Base-by-base conservation (phyloP, 2,329 filamentous ascomycete species). In the Ilyonectria destructans region DNA sequence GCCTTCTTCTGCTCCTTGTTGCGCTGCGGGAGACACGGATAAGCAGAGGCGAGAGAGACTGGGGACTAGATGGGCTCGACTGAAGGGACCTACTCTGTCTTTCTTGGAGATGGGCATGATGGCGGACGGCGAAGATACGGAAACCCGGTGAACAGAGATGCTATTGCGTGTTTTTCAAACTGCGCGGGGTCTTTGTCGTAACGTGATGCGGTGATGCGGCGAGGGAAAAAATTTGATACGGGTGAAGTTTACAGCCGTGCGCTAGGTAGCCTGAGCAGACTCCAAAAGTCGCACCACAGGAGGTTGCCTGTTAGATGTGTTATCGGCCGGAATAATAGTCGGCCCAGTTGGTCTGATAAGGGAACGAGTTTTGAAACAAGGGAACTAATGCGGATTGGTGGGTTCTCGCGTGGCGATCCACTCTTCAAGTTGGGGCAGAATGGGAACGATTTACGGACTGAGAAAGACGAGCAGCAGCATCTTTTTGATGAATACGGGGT, bases 1-100 rank as follows among this genome's bases (percentile, higher is more conserved):
- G 84, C 87, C 70, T 84, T 86, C 75, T 88, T 86, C 80, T 89
- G 87, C 79, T 89, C 87, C 76, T 85, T 85, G 72, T 83, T 80
- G 72, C 86, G 81, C 83, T 88, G 45, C 4, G 51, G 51, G 49
- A 37, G 19, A 21, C 60, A 23, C 56, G 49, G 35, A 49, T 59
- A 57, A 58, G 46, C 31, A 46, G 23, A 13, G 55, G 19, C 17
- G 23, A 35, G 48, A 26, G 48, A 54, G 2, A 12, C 4, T 35
- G 54, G 23, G 31, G 54, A 40, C 31, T 21, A 51, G 40, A 43
- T 31, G 15, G 51, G 26, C 17, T n/a, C 15, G 59, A 37, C 15
- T n/a, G 33, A 43, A 45, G 19, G 17, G 26, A 59, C 57, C 43
- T 51, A 60, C 58, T 60, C 58, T 37, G 45, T 54, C 55, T 31